phyloP scores from a whole-genome alignment of 768 basidiomycete genomes.

The Daedaleopsis sinensis region DNA sequence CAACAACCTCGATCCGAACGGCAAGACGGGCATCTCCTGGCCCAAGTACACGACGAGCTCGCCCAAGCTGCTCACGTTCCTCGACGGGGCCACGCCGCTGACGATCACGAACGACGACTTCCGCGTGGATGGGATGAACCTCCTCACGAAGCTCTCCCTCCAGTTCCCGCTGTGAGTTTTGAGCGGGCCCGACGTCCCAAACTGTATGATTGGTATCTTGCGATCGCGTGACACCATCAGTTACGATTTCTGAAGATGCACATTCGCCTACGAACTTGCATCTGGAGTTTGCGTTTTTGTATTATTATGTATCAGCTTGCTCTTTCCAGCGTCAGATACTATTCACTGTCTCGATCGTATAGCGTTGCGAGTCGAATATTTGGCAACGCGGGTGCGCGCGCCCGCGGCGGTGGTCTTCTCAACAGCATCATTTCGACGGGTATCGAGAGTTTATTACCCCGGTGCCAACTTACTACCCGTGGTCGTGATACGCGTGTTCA shows the following conservation, averaged over 20 bases:
- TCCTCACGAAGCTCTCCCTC: slow-evolving; percentile 19
- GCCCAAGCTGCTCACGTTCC: slow-evolving; percentile 20
- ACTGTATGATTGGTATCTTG: not conserved
- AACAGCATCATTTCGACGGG: no score
- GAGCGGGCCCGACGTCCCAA: no score
- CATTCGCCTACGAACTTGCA: not conserved
- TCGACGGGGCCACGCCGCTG: slow-evolving; percentile 16
- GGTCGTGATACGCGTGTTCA: no score
- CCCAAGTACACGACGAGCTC: slow-evolving; percentile 23
- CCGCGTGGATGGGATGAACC: slow-evolving; percentile 18
- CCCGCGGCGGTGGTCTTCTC: no score
- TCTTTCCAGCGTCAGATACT: no score
- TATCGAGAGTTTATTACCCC: no score
- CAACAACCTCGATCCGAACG: slow-evolving; percentile 34
- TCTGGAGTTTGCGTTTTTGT: no score
- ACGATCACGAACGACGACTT: slow-evolving; percentile 21
- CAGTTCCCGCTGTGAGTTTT: slow-evolving; percentile 16
- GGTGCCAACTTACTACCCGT: no score
- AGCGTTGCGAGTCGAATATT: no score
- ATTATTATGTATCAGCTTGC: no score
- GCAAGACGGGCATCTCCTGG: slow-evolving; percentile 23
- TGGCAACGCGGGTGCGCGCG: no score
- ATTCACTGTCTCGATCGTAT: no score
- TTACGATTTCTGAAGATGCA: not conserved
- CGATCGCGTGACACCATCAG: not conserved